These are phyloP conservation scores for Yarrowia hollandica DNA, from an alignment of 805 yeast genomes.

Conservation along the genomic window DNA sequence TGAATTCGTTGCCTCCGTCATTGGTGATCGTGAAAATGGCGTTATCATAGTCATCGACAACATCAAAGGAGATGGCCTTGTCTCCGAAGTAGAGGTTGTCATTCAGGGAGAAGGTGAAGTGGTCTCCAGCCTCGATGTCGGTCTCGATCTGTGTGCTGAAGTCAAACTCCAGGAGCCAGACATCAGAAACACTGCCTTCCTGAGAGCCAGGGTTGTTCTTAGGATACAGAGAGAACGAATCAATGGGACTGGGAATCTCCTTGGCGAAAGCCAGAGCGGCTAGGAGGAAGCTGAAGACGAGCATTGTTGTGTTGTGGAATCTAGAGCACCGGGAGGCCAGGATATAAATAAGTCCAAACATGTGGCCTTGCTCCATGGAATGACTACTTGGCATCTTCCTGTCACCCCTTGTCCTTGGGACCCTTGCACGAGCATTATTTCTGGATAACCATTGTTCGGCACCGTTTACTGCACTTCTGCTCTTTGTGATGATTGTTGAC, in stretches of 20 bases:
- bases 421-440: background rate
- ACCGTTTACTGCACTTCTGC: background rate
- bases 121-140: background rate
- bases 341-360: background rate
- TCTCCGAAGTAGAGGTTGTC: background rate
- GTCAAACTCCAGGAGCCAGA: background rate
- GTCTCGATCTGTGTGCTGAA: background rate
- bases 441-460: background rate
- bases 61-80: background rate
- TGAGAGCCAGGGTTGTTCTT: background rate
- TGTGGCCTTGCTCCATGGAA: too few species aligned
- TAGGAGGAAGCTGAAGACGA: background rate
- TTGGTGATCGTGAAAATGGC: background rate
- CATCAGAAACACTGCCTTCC: background rate
- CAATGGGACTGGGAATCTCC: constrained; percentile 1
- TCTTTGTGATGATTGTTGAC: background rate
- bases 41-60: background rate
- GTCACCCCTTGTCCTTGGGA: background rate
- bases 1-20: background rate
- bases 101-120: background rate
- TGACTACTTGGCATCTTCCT: too few species aligned
- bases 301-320: background rate
- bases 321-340: too few species aligned
- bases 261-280: constrained; percentile 1
- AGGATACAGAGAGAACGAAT: background rate